Base-by-base conservation (phyloP, 495 filamentous ascomycete species). In the Venustampulla echinocandica region DNA sequence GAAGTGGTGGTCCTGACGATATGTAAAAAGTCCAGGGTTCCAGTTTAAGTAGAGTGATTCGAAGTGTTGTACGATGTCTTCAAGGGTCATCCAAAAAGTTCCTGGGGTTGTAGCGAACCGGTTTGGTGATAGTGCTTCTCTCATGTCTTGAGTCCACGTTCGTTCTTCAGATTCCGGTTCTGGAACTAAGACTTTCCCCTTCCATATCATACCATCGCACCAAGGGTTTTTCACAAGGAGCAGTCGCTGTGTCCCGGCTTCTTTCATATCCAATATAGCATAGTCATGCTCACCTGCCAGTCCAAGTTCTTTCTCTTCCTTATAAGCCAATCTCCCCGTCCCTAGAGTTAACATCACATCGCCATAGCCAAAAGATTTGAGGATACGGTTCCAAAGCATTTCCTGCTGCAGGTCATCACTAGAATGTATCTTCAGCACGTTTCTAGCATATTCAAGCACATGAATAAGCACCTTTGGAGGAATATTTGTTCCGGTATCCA, bases 401-500 rank as follows among this genome's bases (percentile, higher is more conserved):
- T 80, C 71, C 2, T 77, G 72, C n/a, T 82, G 81, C 3, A 87
- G 57, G 39, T 95, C 87, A 47, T 90, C 83, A 34, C 74, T 64
- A 44, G 7, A 10, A 10, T 14, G 38, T 37, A 33, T 14, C 9
- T 46, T 53, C 43, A 54, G 46, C 33, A 1, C 21, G 7, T 11
- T 22, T 7, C 20, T 46, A 10, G 10, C 15, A 24, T 10, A 1
- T 37, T n/a, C 4, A 23, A 1, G 33, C 9, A 20, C 10, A 25
- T 35, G 9, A 37, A 2, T 13, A 25, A 57, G 41, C 56, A 77
- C 75, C 71, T 79, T 47, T 94, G 89, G 3, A 97, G 67, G 56
- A 93, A 95, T 2, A 97, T 65, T 56, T 99, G 92, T 62, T 99
- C 90, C 0, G 92, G 92, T 46, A 99, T 87, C 92, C 92, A 99